Evolutionary conservation across 768 basidiomycete species (phyloP).

Genomic region (Leccinum fibrillosum): DNA sequence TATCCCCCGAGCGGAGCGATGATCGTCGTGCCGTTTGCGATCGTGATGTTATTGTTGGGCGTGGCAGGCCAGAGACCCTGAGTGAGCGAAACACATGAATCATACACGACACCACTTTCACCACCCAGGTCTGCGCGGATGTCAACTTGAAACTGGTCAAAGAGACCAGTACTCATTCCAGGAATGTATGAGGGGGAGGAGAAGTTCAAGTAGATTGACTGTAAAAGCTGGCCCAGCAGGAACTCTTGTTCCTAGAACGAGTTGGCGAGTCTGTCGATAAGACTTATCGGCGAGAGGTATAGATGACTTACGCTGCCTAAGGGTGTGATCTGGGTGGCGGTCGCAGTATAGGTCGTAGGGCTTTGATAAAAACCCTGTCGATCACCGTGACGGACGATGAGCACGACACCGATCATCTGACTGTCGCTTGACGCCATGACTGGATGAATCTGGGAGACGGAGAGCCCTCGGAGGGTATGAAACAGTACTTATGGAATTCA

Average conservation of each 20-base stretch:
- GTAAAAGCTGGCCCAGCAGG: constrained; percentile 52
- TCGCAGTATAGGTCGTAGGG: constrained; percentile 54
- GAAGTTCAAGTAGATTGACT: constrained; percentile 48
- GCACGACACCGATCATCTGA: constrained; percentile 51
- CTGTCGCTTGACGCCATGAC: constrained; percentile 20
- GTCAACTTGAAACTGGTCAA: constrained; percentile 38
- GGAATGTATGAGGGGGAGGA: constrained; percentile 53
- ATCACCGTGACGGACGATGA: constrained; percentile 59
- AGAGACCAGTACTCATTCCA: constrained; percentile 33
- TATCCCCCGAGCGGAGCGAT: constrained; percentile 63
- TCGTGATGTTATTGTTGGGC: constrained; percentile 41
- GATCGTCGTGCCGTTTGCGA: constrained; percentile 66
- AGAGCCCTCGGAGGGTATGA: neutral
- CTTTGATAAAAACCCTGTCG: constrained; percentile 65
- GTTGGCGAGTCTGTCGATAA: neutral
- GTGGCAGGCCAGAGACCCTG: constrained; percentile 68
- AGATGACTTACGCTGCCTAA: constrained; percentile 53
- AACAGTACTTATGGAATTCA: too few relatives aligned
- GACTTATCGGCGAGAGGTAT: neutral
- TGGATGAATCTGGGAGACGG: neutral
- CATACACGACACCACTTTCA: constrained; percentile 63
- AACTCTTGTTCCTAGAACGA: constrained; percentile 50
- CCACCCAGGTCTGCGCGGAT: constrained; percentile 68
- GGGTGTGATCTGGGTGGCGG: constrained; percentile 60
- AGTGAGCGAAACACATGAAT: constrained; percentile 62